These are phyloP conservation scores for Rhodotorula sp. DNA, from an alignment of 1,284 basidiomycete genomes.

Conservation along the genomic window DNA sequence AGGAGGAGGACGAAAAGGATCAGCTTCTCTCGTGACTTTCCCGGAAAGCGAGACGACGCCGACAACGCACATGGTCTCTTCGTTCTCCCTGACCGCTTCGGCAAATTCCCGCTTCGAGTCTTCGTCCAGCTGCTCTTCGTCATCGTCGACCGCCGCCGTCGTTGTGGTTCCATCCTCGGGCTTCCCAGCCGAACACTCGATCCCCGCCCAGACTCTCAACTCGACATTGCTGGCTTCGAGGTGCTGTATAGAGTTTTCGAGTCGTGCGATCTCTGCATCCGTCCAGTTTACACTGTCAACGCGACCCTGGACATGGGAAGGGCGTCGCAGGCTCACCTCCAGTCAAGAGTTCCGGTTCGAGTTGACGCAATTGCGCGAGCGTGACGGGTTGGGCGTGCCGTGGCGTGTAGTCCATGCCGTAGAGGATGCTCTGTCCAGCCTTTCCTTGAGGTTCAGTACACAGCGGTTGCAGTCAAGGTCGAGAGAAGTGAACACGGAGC, in stretches of 20 bases:
- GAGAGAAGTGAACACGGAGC: neutral
- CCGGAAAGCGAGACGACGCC: neutral
- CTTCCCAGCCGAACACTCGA: neutral
- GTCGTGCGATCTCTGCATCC: constrained; percentile 27
- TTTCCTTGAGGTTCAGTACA: neutral
- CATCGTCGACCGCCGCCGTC: neutral
- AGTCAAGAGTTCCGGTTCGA: constrained; percentile 32
- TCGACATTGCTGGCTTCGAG: constrained; percentile 35
- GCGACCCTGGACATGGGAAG: neutral
- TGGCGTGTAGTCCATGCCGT: constrained; percentile 11
- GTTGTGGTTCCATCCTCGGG: neutral
- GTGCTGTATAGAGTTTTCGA: constrained; percentile 34
- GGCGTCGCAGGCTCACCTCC: constrained; percentile 9
- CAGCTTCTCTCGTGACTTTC: neutral
- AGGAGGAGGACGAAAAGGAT: neutral
- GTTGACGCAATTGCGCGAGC: constrained; percentile 16
- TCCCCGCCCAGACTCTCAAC: constrained; percentile 9
- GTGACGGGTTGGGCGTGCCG: constrained; percentile 38
- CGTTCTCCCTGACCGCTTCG: constrained; percentile 25
- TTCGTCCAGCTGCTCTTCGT: constrained; percentile 15
- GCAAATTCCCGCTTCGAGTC: constrained; percentile 23
- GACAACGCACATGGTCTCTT: constrained; percentile 33
- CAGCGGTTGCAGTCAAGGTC: neutral
- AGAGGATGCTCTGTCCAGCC: neutral
- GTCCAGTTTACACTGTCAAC: neutral